phyloP scores from a whole-genome alignment of 1,139 yeast species.

The Kurtzmaniella quercitrusa region DNA sequence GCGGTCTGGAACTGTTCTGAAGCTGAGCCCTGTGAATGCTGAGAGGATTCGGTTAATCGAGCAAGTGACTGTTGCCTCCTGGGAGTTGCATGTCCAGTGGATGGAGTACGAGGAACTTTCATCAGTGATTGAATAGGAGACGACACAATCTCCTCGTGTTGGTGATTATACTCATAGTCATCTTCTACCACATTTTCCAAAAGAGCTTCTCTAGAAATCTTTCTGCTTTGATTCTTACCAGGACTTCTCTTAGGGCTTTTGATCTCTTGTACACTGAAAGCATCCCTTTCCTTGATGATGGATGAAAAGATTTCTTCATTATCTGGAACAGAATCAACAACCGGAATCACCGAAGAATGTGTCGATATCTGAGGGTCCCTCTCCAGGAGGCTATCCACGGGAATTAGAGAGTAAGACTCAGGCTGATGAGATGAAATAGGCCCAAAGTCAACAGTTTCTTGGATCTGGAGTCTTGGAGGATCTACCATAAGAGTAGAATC shows the following conservation, averaged over 20 bases:
- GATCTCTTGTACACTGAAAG: neutral
- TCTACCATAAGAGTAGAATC: conserved; percentile 2
- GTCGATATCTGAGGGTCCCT: neutral
- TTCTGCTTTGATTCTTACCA: neutral
- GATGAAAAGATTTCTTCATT: neutral
- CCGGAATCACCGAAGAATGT: neutral
- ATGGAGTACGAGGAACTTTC: conserved; percentile 5
- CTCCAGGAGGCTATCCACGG: conserved; percentile 16
- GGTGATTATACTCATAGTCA: neutral
- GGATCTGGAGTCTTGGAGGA: conserved; percentile 4
- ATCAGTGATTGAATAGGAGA: conserved; percentile 3
- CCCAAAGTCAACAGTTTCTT: conserved; percentile 1
- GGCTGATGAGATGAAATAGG: conserved; percentile 10
- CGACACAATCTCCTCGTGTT: conserved; percentile 5
- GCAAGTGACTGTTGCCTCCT: neutral
- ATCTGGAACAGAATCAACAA: neutral
- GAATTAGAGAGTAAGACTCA: conserved; percentile 8
- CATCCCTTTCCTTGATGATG: neutral
- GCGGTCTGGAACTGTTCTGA: conserved; percentile 1
- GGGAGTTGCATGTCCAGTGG: neutral
- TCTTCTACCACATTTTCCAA: neutral
- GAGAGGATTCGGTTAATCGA: neutral
- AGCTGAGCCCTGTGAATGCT: neutral
- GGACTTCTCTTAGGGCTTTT: neutral
- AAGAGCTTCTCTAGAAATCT: neutral